phyloP scores from a whole-genome alignment of 176 grass and related monocot genomes.

The Phragmites australis region DNA sequence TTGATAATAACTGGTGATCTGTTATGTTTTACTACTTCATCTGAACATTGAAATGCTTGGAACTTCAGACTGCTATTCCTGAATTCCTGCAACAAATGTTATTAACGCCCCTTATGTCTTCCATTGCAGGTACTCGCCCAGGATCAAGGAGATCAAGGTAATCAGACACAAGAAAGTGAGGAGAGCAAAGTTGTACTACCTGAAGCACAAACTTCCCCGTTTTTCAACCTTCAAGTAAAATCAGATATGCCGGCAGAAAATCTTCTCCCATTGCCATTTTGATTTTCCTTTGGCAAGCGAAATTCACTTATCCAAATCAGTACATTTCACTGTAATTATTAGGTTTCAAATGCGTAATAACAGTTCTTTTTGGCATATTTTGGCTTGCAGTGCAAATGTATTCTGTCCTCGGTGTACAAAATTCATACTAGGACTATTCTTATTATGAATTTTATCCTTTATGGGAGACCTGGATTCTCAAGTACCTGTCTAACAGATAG shows the following conservation, averaged over 20 bases:
- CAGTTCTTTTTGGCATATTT: constrained; percentile 10
- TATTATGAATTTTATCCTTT: constrained; percentile 4
- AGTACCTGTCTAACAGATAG: neutral
- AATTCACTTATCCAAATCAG: constrained; percentile 34
- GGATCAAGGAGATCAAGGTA: constrained; percentile 97
- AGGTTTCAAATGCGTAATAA: constrained; percentile 38
- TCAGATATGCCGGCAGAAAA: constrained; percentile 4
- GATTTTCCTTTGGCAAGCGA: constrained; percentile 25
- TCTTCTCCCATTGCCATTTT: constrained; percentile 33
- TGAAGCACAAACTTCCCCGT: constrained; percentile 91
- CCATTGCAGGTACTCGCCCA: constrained; percentile 80
- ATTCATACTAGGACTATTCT: neutral
- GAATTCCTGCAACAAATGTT: neutral
- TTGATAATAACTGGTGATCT: neutral
- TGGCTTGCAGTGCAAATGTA: constrained; percentile 18
- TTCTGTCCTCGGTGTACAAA: constrained; percentile 32
- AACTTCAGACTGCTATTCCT: neutral
- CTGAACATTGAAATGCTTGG: constrained; percentile 17
- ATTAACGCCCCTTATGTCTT: neutral
- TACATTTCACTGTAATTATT: constrained; percentile 38
- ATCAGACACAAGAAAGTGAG: constrained; percentile 92
- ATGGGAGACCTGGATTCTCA: constrained; percentile 1
- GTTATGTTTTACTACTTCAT: neutral
- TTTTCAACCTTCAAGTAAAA: constrained; percentile 97
- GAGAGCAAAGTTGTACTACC: constrained; percentile 93